A percentile compares a stretch with the other conserved stretches of the same genome.
These are phyloP conservation scores for Phytophthora ramorum DNA, from an alignment of 352 stramenopile genomes.

Conservation along the genomic window DNA sequence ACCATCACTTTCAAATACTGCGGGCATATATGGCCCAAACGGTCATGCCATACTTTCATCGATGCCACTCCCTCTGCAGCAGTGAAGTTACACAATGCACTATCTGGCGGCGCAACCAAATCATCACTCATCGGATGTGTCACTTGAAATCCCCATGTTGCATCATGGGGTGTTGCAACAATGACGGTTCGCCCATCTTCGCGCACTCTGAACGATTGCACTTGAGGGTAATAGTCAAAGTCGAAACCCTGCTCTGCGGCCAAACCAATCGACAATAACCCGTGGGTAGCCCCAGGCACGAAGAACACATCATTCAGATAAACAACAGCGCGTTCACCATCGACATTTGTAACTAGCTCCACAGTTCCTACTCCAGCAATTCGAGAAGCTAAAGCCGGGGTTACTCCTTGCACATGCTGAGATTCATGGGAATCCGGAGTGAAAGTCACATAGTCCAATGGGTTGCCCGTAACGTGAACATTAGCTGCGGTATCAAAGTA, in stretches of 20 bases:
- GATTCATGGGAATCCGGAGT: background rate
- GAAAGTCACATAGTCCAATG: background rate
- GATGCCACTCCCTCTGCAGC: slow-evolving; percentile 2
- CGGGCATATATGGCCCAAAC: slow-evolving; percentile 9
- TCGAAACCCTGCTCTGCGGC: slow-evolving; percentile 1
- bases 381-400: background rate
- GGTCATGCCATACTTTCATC: slow-evolving; percentile 12
- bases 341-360: slow-evolving; percentile 1
- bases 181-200: too few species aligned
- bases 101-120: background rate
- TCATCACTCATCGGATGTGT: background rate
- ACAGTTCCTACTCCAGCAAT: slow-evolving; percentile 10
- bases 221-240: slow-evolving; percentile 7
- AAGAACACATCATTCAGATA: slow-evolving; percentile 9
- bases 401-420: background rate
- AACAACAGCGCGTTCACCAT: background rate
- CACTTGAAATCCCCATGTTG: slow-evolving; percentile 7
- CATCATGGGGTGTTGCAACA: background rate
- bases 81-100: too few species aligned
- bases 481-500: slow-evolving; percentile 11
- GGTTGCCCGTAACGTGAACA: background rate
- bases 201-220: too few species aligned
- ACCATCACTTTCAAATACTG: slow-evolving; percentile 16
- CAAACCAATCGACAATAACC: background rate
- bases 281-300: slow-evolving; percentile 5